A percentile compares a stretch with the other conserved stretches of the same genome.
Evolutionary conservation across 306 rosid species (phyloP).

Genomic region (Rosa multiflora): DNA sequence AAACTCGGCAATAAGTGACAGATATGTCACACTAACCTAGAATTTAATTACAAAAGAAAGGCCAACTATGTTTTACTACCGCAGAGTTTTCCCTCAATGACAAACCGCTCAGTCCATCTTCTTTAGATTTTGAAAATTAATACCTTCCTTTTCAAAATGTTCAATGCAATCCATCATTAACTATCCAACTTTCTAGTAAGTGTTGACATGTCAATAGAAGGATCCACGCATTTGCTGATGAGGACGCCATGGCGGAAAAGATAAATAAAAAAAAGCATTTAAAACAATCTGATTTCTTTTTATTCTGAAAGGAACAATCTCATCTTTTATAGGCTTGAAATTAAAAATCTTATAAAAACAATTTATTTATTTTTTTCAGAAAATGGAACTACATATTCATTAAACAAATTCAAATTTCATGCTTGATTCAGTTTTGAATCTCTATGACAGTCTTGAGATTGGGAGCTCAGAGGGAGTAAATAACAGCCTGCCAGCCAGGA

Average conservation of each 20-base stretch:
- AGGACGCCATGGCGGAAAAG: background rate
- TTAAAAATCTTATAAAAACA: too few relatives aligned
- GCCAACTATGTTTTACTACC: background rate
- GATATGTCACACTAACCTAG: background rate
- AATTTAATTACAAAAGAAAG: background rate
- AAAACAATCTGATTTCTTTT: too few relatives aligned
- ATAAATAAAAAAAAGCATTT: too few relatives aligned
- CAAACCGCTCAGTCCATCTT: background rate
- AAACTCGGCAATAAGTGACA: slow-evolving; percentile 16
- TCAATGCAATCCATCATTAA: too few relatives aligned
- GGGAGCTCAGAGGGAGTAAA: slow-evolving; percentile 55
- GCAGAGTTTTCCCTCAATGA: background rate
- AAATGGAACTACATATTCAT: background rate
- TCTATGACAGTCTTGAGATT: slow-evolving; percentile 53
- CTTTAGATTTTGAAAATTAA: too few relatives aligned
- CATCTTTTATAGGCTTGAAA: background rate
- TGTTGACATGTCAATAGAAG: background rate
- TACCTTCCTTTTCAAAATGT: background rate
- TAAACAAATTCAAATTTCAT: too few relatives aligned
- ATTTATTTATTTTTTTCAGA: background rate
- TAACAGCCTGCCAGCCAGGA: slow-evolving; percentile 39
- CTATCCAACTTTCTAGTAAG: background rate
- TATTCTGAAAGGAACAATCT: background rate
- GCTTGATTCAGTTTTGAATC: background rate
- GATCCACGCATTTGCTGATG: background rate